phyloP scores from a whole-genome alignment of 2,329 filamentous ascomycete genomes.

The Botrytis medusae region DNA sequence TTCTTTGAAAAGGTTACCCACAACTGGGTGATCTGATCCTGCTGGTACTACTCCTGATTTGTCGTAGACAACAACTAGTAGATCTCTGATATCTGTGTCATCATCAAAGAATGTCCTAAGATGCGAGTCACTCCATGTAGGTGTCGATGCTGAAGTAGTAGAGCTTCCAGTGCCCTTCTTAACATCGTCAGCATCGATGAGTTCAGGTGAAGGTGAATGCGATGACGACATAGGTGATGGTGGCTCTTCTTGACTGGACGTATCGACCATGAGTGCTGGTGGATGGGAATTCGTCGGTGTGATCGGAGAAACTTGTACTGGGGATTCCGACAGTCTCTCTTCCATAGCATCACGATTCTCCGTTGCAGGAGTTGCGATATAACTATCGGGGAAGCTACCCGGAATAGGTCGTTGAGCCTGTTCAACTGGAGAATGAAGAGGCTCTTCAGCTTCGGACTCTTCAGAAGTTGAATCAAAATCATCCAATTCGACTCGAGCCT shows the following conservation, averaged over 20 bases:
- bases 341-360: conserved; percentile 40
- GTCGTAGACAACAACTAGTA: conserved; percentile 89
- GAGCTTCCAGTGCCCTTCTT: conserved; percentile 48
- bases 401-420: conserved; percentile 37
- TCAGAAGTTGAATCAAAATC: conserved; percentile 59
- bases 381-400: conserved; percentile 41
- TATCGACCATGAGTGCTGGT: conserved; percentile 68
- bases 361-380: conserved; percentile 32
- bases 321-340: conserved; percentile 65
- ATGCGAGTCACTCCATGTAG: conserved; percentile 80
- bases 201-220: conserved; percentile 58
- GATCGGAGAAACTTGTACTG: conserved; percentile 62
- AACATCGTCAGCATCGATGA: conserved; percentile 50
- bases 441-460: conserved; percentile 41
- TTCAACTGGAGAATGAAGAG: conserved; percentile 29
- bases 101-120: conserved; percentile 90
- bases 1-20: conserved; percentile 76
- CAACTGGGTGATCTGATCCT: conserved; percentile 81
- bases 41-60: conserved; percentile 80
- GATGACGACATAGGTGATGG: conserved; percentile 58
- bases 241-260: conserved; percentile 66
- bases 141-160: conserved; percentile 55
- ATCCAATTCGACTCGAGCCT: conserved; percentile 65
- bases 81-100: conserved; percentile 81
- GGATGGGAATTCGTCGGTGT: conserved; percentile 51